A percentile compares a stretch with the other conserved stretches of the same genome.
phyloP scores from a whole-genome alignment of 129 eudicot genomes.

The Lactuca saligna region DNA sequence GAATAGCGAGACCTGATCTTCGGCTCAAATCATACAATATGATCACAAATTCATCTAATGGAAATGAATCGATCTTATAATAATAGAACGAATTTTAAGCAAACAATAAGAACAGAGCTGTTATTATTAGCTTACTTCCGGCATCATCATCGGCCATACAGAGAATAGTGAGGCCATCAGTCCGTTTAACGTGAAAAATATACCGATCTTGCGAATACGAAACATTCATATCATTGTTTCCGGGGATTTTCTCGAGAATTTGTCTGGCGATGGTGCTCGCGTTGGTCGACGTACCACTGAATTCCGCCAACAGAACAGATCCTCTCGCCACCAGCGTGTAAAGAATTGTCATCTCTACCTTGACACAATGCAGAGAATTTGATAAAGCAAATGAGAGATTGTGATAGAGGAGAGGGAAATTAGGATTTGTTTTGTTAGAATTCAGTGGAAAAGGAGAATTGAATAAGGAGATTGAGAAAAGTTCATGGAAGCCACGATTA shows the following conservation, averaged over 20 bases:
- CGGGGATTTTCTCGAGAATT: slow-evolving; percentile 71
- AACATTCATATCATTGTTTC: slow-evolving; percentile 66
- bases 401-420: neutral
- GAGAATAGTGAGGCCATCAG: slow-evolving; percentile 91
- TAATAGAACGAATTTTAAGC: neutral
- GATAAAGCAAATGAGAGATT: neutral
- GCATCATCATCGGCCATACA: slow-evolving; percentile 95
- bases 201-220: slow-evolving; percentile 96
- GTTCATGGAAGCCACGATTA: slow-evolving; percentile 9
- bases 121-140: slow-evolving; percentile 55
- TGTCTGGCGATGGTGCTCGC: slow-evolving; percentile 80
- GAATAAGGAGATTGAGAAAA: neutral
- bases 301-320: slow-evolving; percentile 84
- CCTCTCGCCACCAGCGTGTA: slow-evolving; percentile 88
- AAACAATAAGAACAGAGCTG: neutral
- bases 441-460: slow-evolving; percentile 18
- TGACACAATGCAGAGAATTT: neutral
- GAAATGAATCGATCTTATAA: slow-evolving; percentile 7
- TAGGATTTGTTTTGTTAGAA: slow-evolving; percentile 9
- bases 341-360: slow-evolving; percentile 65
- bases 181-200: slow-evolving; percentile 85
- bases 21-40: neutral
- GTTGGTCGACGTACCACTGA: slow-evolving; percentile 71
- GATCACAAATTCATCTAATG: slow-evolving; percentile 4
- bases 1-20: neutral